Base-by-base conservation (phyloP, 495 filamentous ascomycete genomes). In the Neurospora sp. region DNA sequence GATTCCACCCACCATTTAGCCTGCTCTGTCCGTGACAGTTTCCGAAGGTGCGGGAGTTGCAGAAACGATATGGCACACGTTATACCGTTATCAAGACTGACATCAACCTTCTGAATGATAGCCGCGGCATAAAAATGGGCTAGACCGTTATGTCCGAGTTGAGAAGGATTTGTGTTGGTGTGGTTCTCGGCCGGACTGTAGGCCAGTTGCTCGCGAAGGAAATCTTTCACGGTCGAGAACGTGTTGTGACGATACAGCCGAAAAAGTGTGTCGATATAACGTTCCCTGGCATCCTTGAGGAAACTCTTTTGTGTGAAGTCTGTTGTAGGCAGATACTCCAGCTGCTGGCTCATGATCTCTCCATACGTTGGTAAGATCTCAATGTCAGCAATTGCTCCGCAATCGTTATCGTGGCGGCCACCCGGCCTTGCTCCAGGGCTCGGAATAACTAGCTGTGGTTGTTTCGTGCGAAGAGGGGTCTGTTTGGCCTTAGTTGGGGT, bases 251-350 rank as follows among this genome's bases (percentile, higher is more conserved):
- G 83, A 7, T 92, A 80, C 4, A 93, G 84, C 18, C 91, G 84
- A 72, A 94, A 93, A 73, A 93, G 88, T 65, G 88, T 80, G 74
- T 95, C 91, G 4, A 95, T 78, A 3, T 92, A 83, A 1, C 91
- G 86, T 2, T 79, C 78, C 5, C 91, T 81, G 6, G 41, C 61
- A 16, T 76, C 71, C 5, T 87, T 89, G 14, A 80, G 75, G 5
- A 88, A 77, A 77, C 93, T 89, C 72, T 85, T 84, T 39, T 85
- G 81, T 0, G 75, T 70, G 7, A 78, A 74, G 73, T 91, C 84
- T 2, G 79, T 86, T 9, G 78, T 76, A 5, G 92, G 92, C 0
- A 93, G 79, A 76, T 90, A 94, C 72, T 92, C 89, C 1, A 76
- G 73, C 3, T 85, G 81, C 14, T 75, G 61, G 31, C 84, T 86